Evolutionary conservation across 2,329 filamentous ascomycete genomes (phyloP).

Genomic region (Ophiocordyceps camponoti-saundersi): DNA sequence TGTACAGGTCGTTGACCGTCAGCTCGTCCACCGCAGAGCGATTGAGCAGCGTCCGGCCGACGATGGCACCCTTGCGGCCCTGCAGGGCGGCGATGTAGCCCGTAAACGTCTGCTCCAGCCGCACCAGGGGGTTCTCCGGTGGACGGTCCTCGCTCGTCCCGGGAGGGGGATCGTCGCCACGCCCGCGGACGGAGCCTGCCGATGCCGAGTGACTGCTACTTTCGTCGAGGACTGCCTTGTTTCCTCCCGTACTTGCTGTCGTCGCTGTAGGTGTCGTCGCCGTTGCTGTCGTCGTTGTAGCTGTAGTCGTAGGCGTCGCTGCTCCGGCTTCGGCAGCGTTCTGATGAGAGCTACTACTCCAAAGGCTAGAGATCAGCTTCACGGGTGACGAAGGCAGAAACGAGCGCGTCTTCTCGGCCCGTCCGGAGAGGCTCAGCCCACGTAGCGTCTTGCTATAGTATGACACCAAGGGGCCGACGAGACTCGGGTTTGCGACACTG

Average conservation of each 20-base stretch:
- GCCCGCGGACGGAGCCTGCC: constrained; percentile 32
- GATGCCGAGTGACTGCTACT: constrained; percentile 34
- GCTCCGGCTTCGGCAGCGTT: constrained; percentile 9
- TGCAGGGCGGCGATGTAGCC: constrained; percentile 71
- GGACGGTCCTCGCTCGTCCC: constrained; percentile 32
- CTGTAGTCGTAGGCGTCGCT: constrained; percentile 15
- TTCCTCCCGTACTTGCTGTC: no score
- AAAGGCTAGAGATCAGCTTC: constrained; percentile 73
- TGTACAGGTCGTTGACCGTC: constrained; percentile 78
- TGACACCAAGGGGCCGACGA: constrained; percentile 54
- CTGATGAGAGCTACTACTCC: constrained; percentile 37
- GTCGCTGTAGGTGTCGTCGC: constrained; percentile 23
- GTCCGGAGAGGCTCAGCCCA: constrained; percentile 44
- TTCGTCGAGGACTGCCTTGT: no score
- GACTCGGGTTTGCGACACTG: constrained; percentile 43
- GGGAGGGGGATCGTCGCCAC: constrained; percentile 21
- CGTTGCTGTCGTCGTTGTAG: constrained; percentile 19
- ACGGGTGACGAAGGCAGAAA: constrained; percentile 74
- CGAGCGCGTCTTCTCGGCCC: constrained; percentile 46
- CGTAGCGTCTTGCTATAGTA: constrained; percentile 66
- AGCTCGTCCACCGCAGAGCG: constrained; percentile 58
- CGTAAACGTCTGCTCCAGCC: constrained; percentile 70
- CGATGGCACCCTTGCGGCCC: constrained; percentile 71
- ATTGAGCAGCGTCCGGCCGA: constrained; percentile 59
- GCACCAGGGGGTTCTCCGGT: constrained; percentile 49